These are phyloP conservation scores for Plectosphaerella cucumerina DNA, from an alignment of 2,329 filamentous ascomycete species.

Conservation along the genomic window DNA sequence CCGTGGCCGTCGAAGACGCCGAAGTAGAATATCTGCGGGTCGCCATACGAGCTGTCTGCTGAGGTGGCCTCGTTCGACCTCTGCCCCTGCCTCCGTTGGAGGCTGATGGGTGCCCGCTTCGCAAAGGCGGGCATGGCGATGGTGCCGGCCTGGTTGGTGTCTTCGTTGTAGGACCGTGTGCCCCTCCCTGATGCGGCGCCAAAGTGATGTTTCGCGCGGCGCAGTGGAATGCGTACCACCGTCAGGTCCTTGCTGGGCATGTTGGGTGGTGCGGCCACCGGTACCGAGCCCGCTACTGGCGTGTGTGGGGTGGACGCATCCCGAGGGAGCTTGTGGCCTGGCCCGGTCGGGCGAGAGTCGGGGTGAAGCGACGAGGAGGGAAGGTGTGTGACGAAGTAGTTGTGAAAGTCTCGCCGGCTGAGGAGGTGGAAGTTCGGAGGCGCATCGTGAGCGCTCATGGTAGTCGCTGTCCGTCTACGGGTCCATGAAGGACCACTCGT, in stretches of 20 bases:
- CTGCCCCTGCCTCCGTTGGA: conserved; percentile 40
- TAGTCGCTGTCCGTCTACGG: background rate
- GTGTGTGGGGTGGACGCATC: conserved; percentile 78
- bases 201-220: conserved; percentile 94
- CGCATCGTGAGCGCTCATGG: background rate
- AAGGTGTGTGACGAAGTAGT: conserved; percentile 95
- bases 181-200: conserved; percentile 76
- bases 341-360: conserved; percentile 64
- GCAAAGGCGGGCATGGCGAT: conserved; percentile 93
- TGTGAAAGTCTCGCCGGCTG: conserved; percentile 65
- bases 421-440: background rate
- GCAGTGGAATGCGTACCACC: conserved; percentile 89
- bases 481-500: background rate
- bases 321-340: conserved; percentile 82
- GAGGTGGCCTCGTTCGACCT: conserved; percentile 57
- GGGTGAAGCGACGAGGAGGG: conserved; percentile 91
- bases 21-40: conserved; percentile 97
- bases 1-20: conserved; percentile 95
- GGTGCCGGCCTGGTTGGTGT: conserved; percentile 89
- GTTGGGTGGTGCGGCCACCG: conserved; percentile 55
- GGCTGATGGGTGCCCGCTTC: conserved; percentile 68
- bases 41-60: conserved; percentile 75
- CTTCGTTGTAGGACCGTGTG: conserved; percentile 85
- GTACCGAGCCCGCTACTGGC: conserved; percentile 46
- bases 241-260: conserved; percentile 72